Base-by-base conservation (phyloP, 495 filamentous ascomycete species). In the Xylaria bambusicola region DNA sequence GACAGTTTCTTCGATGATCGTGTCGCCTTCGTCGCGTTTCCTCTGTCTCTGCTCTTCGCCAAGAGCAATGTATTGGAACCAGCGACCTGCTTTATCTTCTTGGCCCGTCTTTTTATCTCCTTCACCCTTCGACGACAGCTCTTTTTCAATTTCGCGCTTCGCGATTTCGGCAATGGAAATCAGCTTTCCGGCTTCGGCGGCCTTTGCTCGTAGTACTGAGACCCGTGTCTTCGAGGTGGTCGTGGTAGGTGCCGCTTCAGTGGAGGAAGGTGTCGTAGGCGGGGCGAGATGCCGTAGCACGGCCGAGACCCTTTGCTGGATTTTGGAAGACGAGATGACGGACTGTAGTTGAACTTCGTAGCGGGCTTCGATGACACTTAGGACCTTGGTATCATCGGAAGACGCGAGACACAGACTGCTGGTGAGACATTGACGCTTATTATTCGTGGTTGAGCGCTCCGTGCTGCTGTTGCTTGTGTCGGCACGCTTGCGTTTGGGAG, bases 131-230 rank as follows among this genome's bases (percentile, higher is more conserved):
- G 33, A 13, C 4, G 38, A 3, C 15, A 18, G 76, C 41, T 68
- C 67, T 50, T 80, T 74, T n/a, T 58, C 72, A 42, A 90, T 73
- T 26, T 83, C 77, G 20, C 84, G 73, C 62, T 87, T 87, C 12
- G 82, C 75, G 15, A 90, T 83, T 71, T 90, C 88, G 27, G 79
- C 77, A 21, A 90, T 77, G 13, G 80, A 84, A 57, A 89, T 79
- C 51, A 87, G 74, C 67, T 91, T 91, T 61, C 73, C 69, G 5
- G 81, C 76, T 2, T 75, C 75, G 5, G 64, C 52, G 6, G 77
- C 76, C 62, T 82, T 83, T 23, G 85, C 83, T 58, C 78, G 76
- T 15, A 89, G 64, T 10, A 82, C 48, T 9, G 56, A 51, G 15
- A 71, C 26, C 18, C 35, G 48, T 12, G 58, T 48, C 44, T 66